Evolutionary conservation across 2,329 filamentous ascomycete species (phyloP), one percentile per base, ranked within the genome.

Genomic region (Emericellopsis atlantica): DNA sequence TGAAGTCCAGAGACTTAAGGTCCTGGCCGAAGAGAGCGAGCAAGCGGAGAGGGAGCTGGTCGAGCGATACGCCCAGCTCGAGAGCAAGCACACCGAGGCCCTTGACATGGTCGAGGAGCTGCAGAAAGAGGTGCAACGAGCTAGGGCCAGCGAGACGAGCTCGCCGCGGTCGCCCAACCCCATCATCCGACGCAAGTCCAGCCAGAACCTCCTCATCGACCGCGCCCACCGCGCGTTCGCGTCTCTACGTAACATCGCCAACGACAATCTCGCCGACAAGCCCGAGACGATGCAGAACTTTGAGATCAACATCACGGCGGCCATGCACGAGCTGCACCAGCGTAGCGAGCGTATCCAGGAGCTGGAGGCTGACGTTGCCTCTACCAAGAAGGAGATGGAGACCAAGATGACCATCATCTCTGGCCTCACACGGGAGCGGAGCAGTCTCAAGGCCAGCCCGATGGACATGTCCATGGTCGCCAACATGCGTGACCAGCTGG

Each of bases 391-490:
- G 66, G 92, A 98, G 60, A 94, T 96, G 82, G 92, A 98, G 56
- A 81, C 76, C 46, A 98, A 98, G 74, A 88, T 90, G 69, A 85
- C 86, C 24, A 89, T 98, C 55, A 96, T 98, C 51, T 86, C 87
- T 24, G 92, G 92, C 6, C 70, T 98, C 47, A 94, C 92, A 4
- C 81, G 92, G 41, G 93, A 98, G 61, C 74, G 93, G 44, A 90
- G 87, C 4, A 95, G 88, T 62, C 72, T 95, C 64, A 87, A 90
- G 57, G 74, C 57, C 3, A 83, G 84, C 21, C 84, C 88, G 7
- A 81, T 95, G 55, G 92, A 98, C 54, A 93, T 95, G 57, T 89
- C 86, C 0, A 80, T 95, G 48, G 81, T 96, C 26, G 83, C 86
- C 5, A 82, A 81, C 14, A 76, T 98, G 66, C 83, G 85, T 44